Conservation (phyloP, 2,329 filamentous ascomycete species). For the Colletotrichum theobromicola region DNA sequence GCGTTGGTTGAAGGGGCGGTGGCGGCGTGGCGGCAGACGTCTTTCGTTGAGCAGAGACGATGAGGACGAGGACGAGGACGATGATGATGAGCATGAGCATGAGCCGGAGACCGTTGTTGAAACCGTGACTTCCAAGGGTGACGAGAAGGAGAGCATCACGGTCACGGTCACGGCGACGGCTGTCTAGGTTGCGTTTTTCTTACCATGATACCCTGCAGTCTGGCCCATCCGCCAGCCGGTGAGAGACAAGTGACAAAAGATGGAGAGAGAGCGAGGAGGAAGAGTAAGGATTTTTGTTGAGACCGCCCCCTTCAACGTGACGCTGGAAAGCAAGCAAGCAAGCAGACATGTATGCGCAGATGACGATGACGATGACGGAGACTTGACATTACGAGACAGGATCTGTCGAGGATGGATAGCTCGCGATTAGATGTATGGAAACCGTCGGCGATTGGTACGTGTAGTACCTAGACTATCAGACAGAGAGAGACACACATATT, state of each 20-base stretch:
- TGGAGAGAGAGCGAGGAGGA: neutral
- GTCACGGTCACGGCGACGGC: constrained; percentile 17
- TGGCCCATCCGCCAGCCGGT: neutral
- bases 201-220: constrained; percentile 21
- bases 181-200: constrained; percentile 15
- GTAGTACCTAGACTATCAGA: neutral
- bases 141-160: constrained; percentile 6
- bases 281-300: neutral
- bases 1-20: constrained; percentile 27
- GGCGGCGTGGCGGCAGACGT: constrained; percentile 12
- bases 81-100: neutral
- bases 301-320: constrained; percentile 23
- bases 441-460: neutral
- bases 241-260: neutral
- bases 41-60: neutral
- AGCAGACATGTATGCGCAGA: neutral
- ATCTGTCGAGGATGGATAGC: neutral
- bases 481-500: neutral
- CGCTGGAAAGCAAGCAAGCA: constrained; percentile 10
- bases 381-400: neutral
- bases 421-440: neutral
- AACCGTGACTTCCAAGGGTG: neutral
- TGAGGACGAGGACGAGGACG: neutral
- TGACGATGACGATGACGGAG: neutral
- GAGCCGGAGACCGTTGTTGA: constrained; percentile 1